Evolutionary conservation across 306 rosid species (phyloP), one percentile per base, ranked within the genome.

Genomic region (Vigna reflexopilosa): DNA sequence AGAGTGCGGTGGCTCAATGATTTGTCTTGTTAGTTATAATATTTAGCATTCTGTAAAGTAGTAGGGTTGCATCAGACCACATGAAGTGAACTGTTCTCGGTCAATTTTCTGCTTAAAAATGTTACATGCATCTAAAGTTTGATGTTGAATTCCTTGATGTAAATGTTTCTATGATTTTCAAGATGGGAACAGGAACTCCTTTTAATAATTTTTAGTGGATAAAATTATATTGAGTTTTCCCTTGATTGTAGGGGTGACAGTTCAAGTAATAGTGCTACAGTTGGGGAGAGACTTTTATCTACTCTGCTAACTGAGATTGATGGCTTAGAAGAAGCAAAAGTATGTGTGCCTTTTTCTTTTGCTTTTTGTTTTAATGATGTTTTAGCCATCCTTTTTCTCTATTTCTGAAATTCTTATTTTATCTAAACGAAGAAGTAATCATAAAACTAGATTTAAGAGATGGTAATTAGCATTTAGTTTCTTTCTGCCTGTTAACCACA

Each of bases 241-340:
- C 69, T 26, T 61, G 73, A 88, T 73, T 65, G 63, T 87, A 94
- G 98, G 67, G 95, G 97, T 82, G 90, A 91, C 85, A 83, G 81
- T 75, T 95, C 98, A 71, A 89, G 96, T 85, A 80, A 84, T 78
- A 87, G 83, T 61, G 32, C 75, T 10, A 68, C 88, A 1, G 97
- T 89, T 15, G 93, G 93, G 47, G 98, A 94, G 83, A 92, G 98
- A 86, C 97, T 92, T 86, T 86, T 92, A 65, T 88, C 98, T 67
- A 94, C 98, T 63, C 80, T 94, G 81, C 88, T 94, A 26, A 94
- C 97, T 14, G 98, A 94, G 80, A 94, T 94, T 91, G 97, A 94
- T 88, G 98, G 98, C 76, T 83, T 94, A 73, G 97, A 90, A 85
- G 97, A 92, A 86, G 91, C 97, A 66, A 94, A 88, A 89, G 98